phyloP scores from a whole-genome alignment of 805 yeast genomes.

The Martiniozyma abietophila region DNA sequence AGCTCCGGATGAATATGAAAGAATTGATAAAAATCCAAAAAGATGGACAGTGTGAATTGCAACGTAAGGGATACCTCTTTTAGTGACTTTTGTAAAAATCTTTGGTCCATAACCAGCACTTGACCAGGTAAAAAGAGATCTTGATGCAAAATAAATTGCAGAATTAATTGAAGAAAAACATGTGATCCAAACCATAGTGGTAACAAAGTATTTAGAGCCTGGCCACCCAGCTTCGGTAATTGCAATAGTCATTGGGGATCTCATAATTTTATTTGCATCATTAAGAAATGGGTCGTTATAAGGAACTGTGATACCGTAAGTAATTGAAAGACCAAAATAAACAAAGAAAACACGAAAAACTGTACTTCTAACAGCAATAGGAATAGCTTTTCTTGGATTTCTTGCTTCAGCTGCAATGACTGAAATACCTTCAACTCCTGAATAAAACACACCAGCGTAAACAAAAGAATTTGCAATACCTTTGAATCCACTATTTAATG shows the following conservation, averaged over 20 bases:
- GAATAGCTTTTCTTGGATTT: conserved; percentile 49
- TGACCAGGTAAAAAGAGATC: conserved; percentile 59
- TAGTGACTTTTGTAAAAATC: conserved; percentile 41
- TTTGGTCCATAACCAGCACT: conserved; percentile 39
- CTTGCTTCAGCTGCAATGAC: conserved; percentile 53
- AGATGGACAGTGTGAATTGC: conserved; percentile 47
- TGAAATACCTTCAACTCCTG: conserved; percentile 26
- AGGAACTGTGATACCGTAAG: conserved; percentile 53
- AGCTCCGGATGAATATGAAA: conserved; percentile 52
- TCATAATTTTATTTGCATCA: conserved; percentile 31
- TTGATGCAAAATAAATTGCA: conserved; percentile 58
- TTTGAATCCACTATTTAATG: conserved; percentile 21
- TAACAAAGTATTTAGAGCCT: conserved; percentile 43
- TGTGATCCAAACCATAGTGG: conserved; percentile 53
- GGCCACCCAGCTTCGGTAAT: conserved; percentile 43
- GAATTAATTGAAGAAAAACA: conserved; percentile 64
- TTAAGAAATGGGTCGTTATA: conserved; percentile 40
- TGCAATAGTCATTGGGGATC: conserved; percentile 41
- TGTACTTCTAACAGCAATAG: conserved; percentile 49
- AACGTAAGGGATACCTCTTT: conserved; percentile 54
- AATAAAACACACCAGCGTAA: conserved; percentile 19
- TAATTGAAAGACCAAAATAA: conserved; percentile 44
- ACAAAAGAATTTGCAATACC: conserved; percentile 21
- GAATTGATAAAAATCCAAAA: conserved; percentile 46
- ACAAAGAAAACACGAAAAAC: conserved; percentile 45